These are phyloP conservation scores for Wickerhamomyces pijperi DNA, from an alignment of 805 yeast genomes.

Conservation along the genomic window DNA sequence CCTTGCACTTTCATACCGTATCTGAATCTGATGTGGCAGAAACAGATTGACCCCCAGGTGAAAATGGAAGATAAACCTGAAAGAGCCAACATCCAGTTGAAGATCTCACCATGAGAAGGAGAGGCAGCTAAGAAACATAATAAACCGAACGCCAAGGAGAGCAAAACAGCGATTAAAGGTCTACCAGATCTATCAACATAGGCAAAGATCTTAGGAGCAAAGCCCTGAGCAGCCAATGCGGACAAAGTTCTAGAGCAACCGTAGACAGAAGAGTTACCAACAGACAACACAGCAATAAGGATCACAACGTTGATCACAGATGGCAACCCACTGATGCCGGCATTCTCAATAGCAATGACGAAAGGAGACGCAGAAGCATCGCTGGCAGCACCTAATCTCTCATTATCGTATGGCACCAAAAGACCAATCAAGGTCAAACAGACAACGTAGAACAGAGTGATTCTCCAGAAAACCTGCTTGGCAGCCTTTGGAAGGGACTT, in stretches of 20 bases:
- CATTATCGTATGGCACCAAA: slow-evolving; percentile 44
- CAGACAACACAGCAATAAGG: slow-evolving; percentile 44
- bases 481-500: slow-evolving; percentile 50
- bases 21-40: slow-evolving; percentile 57
- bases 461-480: slow-evolving; percentile 35
- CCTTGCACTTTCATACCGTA: slow-evolving; percentile 46
- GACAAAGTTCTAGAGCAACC: slow-evolving; percentile 44
- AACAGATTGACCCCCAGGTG: slow-evolving; percentile 67
- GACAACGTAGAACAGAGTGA: slow-evolving; percentile 47
- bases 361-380: slow-evolving; percentile 60
- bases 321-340: slow-evolving; percentile 48
- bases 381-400: slow-evolving; percentile 41
- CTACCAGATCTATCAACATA: slow-evolving; percentile 40
- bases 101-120: slow-evolving; percentile 39
- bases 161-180: slow-evolving; percentile 36
- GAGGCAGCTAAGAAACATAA: slow-evolving; percentile 53
- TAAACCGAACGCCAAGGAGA: slow-evolving; percentile 38
- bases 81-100: slow-evolving; percentile 62
- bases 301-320: slow-evolving; percentile 53
- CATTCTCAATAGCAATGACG: slow-evolving; percentile 48
- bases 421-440: slow-evolving; percentile 49
- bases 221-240: slow-evolving; percentile 39
- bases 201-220: slow-evolving; percentile 35
- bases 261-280: slow-evolving; percentile 39
- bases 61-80: slow-evolving; percentile 64